Evolutionary conservation across 768 basidiomycete genomes (phyloP), one percentile per base, ranked within the genome.

Genomic region (Rhizopogon vesiculosus): DNA sequence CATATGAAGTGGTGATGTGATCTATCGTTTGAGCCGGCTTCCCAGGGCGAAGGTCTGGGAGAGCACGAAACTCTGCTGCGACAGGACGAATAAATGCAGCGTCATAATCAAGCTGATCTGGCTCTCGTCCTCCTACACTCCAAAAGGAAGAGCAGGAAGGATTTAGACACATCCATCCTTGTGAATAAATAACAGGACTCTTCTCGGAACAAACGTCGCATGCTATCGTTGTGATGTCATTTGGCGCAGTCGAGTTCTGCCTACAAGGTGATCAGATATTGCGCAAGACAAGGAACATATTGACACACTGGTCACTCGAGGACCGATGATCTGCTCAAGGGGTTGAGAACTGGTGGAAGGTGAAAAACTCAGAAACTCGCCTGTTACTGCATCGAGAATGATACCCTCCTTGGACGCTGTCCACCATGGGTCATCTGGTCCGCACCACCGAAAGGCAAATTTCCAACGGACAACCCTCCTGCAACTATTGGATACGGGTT

Each of bases 401-500:
- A 48, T 15, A 35, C 15, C 33, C 19, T 22, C 13, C 19, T 35
- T 35, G 16, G 22, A 39, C 19, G 59, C 60, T 69, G 51, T 45
- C 80, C 81, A 83, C 81, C 81, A 82, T 1, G 80, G 80, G 40
- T 67, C 61, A 5, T 70, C 88, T 72, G 92, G 91, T 42, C 76
- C 80, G 59, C 88, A 89, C 89, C 90, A 93, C 61, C 87, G 86
- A 60, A 93, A 93, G 5, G 86, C 84, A 62, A 93, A 91, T 66
- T 92, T 93, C 66, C 83, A 89, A 7, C 90, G 76, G 12, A 89
- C 77, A n/a, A 89, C 81, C n/a, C 69, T 72, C 10, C 80, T 79
- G 33, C 61, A 67, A 16, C 72, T 69, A 56, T 80, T 83, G 41
- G 67, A 68, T 6, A 80, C 71, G 1, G 75, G 62, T 61, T 89